phyloP scores from a whole-genome alignment of 2,329 filamentous ascomycete genomes.

The Botrytis fabae region DNA sequence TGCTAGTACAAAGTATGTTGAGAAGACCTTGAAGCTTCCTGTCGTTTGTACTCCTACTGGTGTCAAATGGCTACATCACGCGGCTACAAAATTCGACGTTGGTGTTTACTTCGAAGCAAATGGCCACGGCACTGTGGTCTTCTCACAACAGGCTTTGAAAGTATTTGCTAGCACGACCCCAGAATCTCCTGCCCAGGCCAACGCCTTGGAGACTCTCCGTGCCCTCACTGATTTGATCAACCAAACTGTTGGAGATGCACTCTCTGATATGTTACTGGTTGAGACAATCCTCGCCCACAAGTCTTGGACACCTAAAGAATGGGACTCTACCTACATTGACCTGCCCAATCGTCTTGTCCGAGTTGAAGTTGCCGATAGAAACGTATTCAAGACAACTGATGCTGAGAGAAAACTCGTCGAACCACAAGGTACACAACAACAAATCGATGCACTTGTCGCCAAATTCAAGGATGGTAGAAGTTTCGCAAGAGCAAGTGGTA shows the following conservation, averaged over 20 bases:
- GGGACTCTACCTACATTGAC: slow-evolving; percentile 90
- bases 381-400: slow-evolving; percentile 86
- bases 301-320: slow-evolving; percentile 84
- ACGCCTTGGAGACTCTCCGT: slow-evolving; percentile 79
- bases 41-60: slow-evolving; percentile 93
- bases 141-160: slow-evolving; percentile 80
- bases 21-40: slow-evolving; percentile 82
- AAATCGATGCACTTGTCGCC: slow-evolving; percentile 83
- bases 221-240: slow-evolving; percentile 92
- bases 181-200: slow-evolving; percentile 87
- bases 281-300: slow-evolving; percentile 97
- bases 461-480: slow-evolving; percentile 89
- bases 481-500: slow-evolving; percentile 91
- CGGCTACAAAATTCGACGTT: slow-evolving; percentile 90
- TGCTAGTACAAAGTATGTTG: slow-evolving; percentile 87
- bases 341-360: slow-evolving; percentile 93
- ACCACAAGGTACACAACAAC: slow-evolving; percentile 75
- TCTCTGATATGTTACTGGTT: slow-evolving; percentile 93
- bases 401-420: slow-evolving; percentile 85
- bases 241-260: slow-evolving; percentile 93
- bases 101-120: slow-evolving; percentile 99
- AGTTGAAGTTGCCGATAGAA: slow-evolving; percentile 85
- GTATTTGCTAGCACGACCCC: slow-evolving; percentile 78
- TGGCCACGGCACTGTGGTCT: slow-evolving; percentile 94
- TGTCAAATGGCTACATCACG: slow-evolving; percentile 96